phyloP scores from a whole-genome alignment of 2,329 filamentous ascomycete species.

The Colletotrichum shisoi region DNA sequence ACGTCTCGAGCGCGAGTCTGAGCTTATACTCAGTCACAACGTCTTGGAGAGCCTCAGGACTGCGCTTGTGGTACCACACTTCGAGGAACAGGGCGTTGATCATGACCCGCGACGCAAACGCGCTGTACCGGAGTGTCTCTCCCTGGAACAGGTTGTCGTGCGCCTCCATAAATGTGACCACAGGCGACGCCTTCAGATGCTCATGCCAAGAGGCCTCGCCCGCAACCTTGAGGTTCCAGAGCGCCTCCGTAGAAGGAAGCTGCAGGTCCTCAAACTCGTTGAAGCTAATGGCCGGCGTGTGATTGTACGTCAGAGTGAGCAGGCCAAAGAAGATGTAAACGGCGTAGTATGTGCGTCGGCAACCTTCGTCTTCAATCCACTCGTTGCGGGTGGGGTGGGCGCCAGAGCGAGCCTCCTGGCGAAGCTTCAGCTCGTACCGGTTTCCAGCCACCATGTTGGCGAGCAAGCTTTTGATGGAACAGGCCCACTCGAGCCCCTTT shows the following conservation, averaged over 20 bases:
- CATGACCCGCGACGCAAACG: conserved; percentile 96
- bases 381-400: conserved; percentile 80
- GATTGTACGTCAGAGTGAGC: conserved; percentile 94
- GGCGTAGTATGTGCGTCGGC: conserved; percentile 94
- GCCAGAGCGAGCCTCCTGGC: conserved; percentile 84
- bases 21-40: conserved; percentile 99
- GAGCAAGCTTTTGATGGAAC: conserved; percentile 96
- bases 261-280: conserved; percentile 96
- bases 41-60: conserved; percentile 95
- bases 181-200: conserved; percentile 72
- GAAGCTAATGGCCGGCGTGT: conserved; percentile 96
- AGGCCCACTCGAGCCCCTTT: conserved; percentile 97
- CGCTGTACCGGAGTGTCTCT: conserved; percentile 88
- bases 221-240: conserved; percentile 85
- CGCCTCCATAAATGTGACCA: conserved; percentile 88
- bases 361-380: conserved; percentile 97
- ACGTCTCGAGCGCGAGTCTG: conserved; percentile 93
- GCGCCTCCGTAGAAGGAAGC: conserved; percentile 88
- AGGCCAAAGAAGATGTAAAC: conserved; percentile 99
- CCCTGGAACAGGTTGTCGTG: conserved; percentile 97
- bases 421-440: conserved; percentile 92
- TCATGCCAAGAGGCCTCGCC: conserved; percentile 89
- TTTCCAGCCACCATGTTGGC: conserved; percentile 99
- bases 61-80: conserved; percentile 99
- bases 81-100: conserved; percentile 98